These are phyloP conservation scores for Arabis hirsuta DNA, from an alignment of 345 rosid genomes.

Conservation along the genomic window DNA sequence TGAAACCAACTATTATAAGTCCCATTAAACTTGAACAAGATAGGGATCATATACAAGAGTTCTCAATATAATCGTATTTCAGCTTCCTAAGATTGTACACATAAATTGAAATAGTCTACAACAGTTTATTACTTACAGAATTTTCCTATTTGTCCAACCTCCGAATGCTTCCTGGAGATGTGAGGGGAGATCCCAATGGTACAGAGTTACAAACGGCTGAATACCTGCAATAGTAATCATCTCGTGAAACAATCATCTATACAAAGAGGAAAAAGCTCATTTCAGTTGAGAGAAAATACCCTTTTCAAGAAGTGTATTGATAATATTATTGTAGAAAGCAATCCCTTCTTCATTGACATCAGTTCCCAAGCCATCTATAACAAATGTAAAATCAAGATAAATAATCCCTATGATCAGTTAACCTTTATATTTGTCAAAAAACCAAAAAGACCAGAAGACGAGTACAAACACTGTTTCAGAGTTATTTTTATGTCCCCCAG, in stretches of 20 bases:
- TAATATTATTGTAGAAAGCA: conserved; percentile 65
- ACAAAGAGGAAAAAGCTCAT: conserved; percentile 28
- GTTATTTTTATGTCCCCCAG: neutral
- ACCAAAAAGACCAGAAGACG: neutral
- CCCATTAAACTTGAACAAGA: conserved; percentile 14
- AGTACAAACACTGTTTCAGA: conserved; percentile 1
- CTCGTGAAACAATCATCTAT: conserved; percentile 20
- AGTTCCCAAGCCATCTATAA: conserved; percentile 73
- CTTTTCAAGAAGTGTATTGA: conserved; percentile 63
- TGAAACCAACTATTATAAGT: neutral
- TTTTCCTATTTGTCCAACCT: conserved; percentile 74
- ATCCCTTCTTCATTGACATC: conserved; percentile 66
- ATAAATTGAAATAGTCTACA: neutral
- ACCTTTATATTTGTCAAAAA: neutral
- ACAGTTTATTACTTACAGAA: conserved; percentile 65
- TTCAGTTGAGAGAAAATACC: conserved; percentile 51
- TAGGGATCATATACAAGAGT: conserved; percentile 13
- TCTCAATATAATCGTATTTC: neutral
- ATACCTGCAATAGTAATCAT: conserved; percentile 54
- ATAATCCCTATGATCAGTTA: conserved; percentile 2
- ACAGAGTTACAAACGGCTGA: conserved; percentile 70
- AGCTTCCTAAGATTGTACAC: neutral
- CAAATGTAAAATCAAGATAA: conserved; percentile 9
- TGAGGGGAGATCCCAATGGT: conserved; percentile 94
- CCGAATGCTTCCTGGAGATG: conserved; percentile 78